Base-by-base conservation (phyloP, 192 early-diverging fungal genomes). In the Entomortierella chlamydospora region DNA sequence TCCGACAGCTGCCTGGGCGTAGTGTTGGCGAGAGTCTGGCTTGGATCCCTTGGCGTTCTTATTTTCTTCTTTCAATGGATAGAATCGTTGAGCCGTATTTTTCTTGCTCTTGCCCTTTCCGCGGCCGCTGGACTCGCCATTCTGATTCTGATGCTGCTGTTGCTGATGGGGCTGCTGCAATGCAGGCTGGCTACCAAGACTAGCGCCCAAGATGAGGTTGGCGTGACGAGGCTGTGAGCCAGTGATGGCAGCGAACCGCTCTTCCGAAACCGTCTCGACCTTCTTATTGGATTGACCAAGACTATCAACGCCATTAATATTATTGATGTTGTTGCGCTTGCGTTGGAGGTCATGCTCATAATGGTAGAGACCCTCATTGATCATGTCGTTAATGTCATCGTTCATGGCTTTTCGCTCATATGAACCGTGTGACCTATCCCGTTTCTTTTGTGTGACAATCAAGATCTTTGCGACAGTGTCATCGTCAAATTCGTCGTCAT, bases 281-380 rank as follows among this genome's bases (percentile, higher is more conserved):
- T 93, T 93, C 56, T 83, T 82, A 33, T 61, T 72, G 20, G 47
- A 62, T 20, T 73, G 68, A 52, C 23, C 37, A n/a, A 37, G 34
- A 39, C n/a, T 17, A 58, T 33, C 29, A 29, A 18, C 26, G 30
- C 63, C 50, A 22, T 45, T 56, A 76, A 60, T 83, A 70, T 11
- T 73, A 76, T 59, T 73, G 71, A 60, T 83, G 72, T 11, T 73
- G 78, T 59, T 73, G 71, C 65, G 77, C 82, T 60, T 83, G 67
- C 47, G 63, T 18, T 87, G 89, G 60, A 94, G 78, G 18, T 92
- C 90, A 60, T 88, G 78, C 77, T 98, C 95, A 61, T 97, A 98
- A 62, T 91, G 85, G 72, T 93, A 93, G 23, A 98, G 86, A 4
- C 95, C 96, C 72, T 98, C 96, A 81, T 92, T 98, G 80, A 98